Evolutionary conservation across 2,329 filamentous ascomycete species (phyloP).

Genomic region (Chrysoporthe deuterocubensis): DNA sequence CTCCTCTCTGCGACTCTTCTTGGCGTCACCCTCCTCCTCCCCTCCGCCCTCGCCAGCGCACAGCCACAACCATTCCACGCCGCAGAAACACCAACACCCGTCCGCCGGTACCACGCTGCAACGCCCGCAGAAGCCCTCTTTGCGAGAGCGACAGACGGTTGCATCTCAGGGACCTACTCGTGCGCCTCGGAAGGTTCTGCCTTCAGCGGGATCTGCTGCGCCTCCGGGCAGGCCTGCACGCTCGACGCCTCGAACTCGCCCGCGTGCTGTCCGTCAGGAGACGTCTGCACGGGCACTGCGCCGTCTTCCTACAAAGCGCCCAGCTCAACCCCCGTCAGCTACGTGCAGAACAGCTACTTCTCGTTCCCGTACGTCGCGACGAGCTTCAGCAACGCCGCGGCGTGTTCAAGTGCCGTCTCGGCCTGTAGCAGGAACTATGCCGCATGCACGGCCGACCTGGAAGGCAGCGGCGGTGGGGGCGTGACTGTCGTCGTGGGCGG

Average conservation of each 20-base stretch:
- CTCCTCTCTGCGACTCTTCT: conserved; percentile 15
- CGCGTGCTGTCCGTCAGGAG: conserved; percentile 55
- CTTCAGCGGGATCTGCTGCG: conserved; percentile 56
- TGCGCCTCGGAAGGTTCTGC: conserved; percentile 52
- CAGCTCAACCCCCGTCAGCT: conserved; percentile 48
- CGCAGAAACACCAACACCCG: conserved; percentile 34
- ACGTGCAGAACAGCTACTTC: conserved; percentile 62
- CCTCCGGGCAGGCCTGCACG: conserved; percentile 53
- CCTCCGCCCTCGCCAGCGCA: conserved; percentile 30
- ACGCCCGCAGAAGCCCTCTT: conserved; percentile 28
- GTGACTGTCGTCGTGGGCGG: conserved; percentile 62
- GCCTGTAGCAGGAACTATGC: conserved; percentile 59
- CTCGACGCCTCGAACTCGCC: conserved; percentile 53
- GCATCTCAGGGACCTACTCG: conserved; percentile 53
- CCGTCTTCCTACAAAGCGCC: conserved; percentile 42
- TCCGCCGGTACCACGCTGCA: conserved; percentile 29
- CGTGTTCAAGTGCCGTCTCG: conserved; percentile 55
- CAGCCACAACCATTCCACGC: conserved; percentile 37
- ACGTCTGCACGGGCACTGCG: conserved; percentile 61
- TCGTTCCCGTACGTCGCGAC: conserved; percentile 62
- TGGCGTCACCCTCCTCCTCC: conserved; percentile 22
- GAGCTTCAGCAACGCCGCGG: conserved; percentile 53
- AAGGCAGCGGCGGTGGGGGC: conserved; percentile 42
- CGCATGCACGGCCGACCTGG: conserved; percentile 56
- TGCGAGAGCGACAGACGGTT: conserved; percentile 38